Evolutionary conservation across 805 yeast species (phyloP), one percentile per base, ranked within the genome.

Genomic region (Cyberlindnera nakhonratchasimensis): DNA sequence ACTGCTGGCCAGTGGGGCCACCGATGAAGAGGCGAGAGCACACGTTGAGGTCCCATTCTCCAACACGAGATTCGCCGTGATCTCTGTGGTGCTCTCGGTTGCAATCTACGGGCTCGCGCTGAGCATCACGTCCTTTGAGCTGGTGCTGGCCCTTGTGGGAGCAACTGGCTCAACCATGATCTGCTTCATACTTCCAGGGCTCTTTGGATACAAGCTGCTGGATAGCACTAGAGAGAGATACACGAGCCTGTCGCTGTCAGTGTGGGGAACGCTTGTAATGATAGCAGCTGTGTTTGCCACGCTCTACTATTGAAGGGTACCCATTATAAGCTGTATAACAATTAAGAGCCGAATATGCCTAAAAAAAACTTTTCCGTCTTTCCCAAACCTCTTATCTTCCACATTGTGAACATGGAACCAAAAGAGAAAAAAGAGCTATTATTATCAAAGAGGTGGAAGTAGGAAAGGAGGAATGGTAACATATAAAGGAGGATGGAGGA

Each of bases 161-260:
- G 83, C 90, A 5, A 85, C 93, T 0, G 95, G 95, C 0, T 85
- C 90, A 5, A 86, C 90, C 0, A 69, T 87, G 20, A 85, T 85
- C 38, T 79, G 88, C 19, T 85, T 84, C 60, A 82, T 83, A 9
- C 67, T 85, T 32, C 95, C 95, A 0, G 93, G 95, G 0, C 65
- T 80, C 43, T 85, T 84, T 60, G 91, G 91, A 0, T 84, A 65
- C 57, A 73, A 79, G 57, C 30, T 57, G 31, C 41, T 54, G 16
- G 48, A 43, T 1, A 72, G 70, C 18, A 48, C 39, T 17, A 21
- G 59, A 6, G 57, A 74, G 40, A 75, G 73, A 52, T 61, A 58
- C 39, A 65, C 70, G n/a, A 79, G 88, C 18, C 59, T 83, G 46
- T 67, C 64, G 0, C 69, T 89, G 52, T 67, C 74, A 1, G 46